Evolutionary conservation across 495 filamentous ascomycete species (phyloP), one percentile per base, ranked within the genome.

Genomic region (Annulohypoxylon maeteangense): DNA sequence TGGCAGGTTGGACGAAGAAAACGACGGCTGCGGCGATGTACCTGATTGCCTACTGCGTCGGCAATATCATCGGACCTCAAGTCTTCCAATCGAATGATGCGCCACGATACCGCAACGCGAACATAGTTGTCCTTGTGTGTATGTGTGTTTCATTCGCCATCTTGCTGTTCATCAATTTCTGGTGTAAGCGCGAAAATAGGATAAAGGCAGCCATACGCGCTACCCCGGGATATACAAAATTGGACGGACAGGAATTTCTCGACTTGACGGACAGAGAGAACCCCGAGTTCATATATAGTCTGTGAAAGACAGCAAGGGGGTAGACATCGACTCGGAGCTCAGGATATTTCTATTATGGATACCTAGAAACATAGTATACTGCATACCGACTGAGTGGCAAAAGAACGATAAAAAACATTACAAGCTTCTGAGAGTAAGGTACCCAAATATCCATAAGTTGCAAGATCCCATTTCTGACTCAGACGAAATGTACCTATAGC

Each of bases 1-100:
- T 92, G 6, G 88, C 90, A 0, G 90, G 90, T 16, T 92, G 90
- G 75, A 92, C 90, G 8, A 92, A 92, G 80, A 92, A 92, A 78
- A 92, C 90, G 0, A 92, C 90, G 0, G 87, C 91, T 6, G 89
- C 89, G 0, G 90, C 89, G 0, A 75, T 93, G 56, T 91, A 90
- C 64, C 76, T 93, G n/a, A 88, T 91, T 44, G 85, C 82, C 1
- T 91, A 91, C 65, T 90, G 88, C 67, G 83, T 82, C 0, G 87
- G 88, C 1, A 89, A 89, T 55, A 77, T 84, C 32, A 84, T 85
- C 56, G 84, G 85, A 50, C 78, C 81, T 45, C 77, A 71, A 27
- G 72, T 67, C 50, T 72, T 67, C 34, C 60, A 62, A 89, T 65
- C 72, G 18, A 62, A 53, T 27, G 76, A 78, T 72, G 87, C 85